Conservation (phyloP, 2,329 filamentous ascomycete species). For the Magnaporthiopsis poae region DNA sequence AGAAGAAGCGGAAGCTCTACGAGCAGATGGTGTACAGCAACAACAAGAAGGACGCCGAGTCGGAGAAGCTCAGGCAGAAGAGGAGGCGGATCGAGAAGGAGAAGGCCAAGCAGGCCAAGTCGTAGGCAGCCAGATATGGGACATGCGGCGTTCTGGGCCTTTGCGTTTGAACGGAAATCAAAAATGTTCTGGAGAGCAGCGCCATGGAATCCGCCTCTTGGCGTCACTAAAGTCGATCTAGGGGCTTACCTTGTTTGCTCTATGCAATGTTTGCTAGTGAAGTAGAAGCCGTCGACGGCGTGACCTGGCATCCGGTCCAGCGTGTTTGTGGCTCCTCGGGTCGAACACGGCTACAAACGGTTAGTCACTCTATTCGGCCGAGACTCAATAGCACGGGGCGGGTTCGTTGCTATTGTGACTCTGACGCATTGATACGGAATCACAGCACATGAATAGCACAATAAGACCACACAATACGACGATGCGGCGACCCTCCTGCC, state of each 20-base stretch:
- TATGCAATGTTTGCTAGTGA: neutral
- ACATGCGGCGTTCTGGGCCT: neutral
- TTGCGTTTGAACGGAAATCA: neutral
- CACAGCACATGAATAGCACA: neutral
- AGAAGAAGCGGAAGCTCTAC: slow-evolving; percentile 93
- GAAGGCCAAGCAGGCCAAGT: slow-evolving; percentile 20
- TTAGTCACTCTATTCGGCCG: neutral
- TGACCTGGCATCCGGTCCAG: neutral
- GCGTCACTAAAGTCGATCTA: neutral
- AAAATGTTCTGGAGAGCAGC: neutral
- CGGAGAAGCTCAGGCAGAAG: slow-evolving; percentile 78
- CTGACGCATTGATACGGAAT: neutral
- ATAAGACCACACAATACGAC: neutral
- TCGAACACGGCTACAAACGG: neutral
- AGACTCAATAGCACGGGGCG: neutral
- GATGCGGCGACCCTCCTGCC: neutral
- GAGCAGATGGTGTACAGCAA: slow-evolving; percentile 97
- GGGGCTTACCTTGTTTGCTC: neutral
- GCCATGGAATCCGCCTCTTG: neutral
- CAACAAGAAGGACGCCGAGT: slow-evolving; percentile 83
- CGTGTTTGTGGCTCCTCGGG: neutral
- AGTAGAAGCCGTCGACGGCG: neutral
- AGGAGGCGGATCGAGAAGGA: slow-evolving; percentile 76
- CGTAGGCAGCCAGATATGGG: neutral
- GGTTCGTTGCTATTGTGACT: neutral